Base-by-base conservation (phyloP, 257 asterid species). In the Echites panduratus region DNA sequence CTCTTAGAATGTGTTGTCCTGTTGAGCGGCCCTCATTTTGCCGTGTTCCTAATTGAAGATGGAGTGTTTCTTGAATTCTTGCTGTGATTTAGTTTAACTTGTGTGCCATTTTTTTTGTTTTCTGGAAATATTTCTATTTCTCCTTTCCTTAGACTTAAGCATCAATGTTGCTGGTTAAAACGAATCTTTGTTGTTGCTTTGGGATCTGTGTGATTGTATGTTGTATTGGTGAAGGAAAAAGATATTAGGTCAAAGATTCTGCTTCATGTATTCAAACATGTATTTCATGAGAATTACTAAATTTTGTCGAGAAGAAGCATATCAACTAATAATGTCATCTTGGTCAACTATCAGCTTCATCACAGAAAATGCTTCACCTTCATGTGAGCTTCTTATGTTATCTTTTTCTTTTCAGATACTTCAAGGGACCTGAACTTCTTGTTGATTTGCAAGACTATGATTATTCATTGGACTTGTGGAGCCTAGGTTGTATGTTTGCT, bases 371-470 rank as follows among this genome's bases (percentile, higher is more conserved):
- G 38, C 3, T 17, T 9, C 48, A 9, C 45, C 47, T 29, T 14
- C 59, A 26, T 17, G 14, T 7, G 17, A 26, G 57, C 44, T 47
- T 67, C 57, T 45, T 17, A 3, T 27, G 57, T 45, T 22, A 17
- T 58, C 38, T 57, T 19, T n/a, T 56, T 12, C 35, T 41, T 24
- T 71, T 68, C 76, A 68, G 80, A 73, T 80, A 80, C 53, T 90
- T 85, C 73, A 88, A 85, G 84, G 96, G 96, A 29, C 96, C 96
- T 56, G 96, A 90, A 77, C 96, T 92, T 78, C 94, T 92, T 59
- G 98, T 92, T 78, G 98, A 93, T 93, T 86, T 93, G 88, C 98
- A 90, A 90, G 98, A 93, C 84, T 93, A 90, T 77, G 97, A 90
- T 77, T 93, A 90, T 86, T 90, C 95, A 84, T 83, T 90, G 87